Conservation (phyloP, 805 yeast genomes). For the Metschnikowia shivogae region DNA sequence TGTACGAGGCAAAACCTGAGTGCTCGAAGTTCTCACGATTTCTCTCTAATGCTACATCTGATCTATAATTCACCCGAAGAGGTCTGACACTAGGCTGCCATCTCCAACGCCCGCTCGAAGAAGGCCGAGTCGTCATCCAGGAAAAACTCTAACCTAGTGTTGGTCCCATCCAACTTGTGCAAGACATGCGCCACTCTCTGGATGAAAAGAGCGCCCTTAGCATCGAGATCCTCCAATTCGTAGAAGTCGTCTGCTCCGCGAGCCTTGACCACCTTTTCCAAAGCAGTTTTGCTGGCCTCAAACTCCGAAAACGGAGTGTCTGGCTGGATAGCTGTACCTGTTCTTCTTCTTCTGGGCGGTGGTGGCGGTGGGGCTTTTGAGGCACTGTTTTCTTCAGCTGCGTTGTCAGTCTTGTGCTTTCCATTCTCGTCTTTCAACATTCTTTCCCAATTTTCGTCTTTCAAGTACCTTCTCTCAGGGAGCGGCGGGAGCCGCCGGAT, state of each 20-base stretch:
- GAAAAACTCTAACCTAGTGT: conserved; percentile 29
- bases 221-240: conserved; percentile 36
- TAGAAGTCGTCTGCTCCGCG: conserved; percentile 22
- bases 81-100: not conserved
- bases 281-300: conserved; percentile 19
- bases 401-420: too few species aligned
- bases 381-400: not conserved
- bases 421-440: not conserved
- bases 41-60: too few species aligned
- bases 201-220: conserved; percentile 37
- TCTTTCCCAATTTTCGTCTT: not conserved
- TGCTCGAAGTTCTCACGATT: too few species aligned
- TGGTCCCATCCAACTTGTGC: conserved; percentile 26
- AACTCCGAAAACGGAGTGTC: conserved; percentile 28
- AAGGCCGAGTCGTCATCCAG: conserved; percentile 34
- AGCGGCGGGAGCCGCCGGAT: conserved; percentile 29
- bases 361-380: conserved; percentile 4
- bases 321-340: not conserved
- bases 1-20: too few species aligned
- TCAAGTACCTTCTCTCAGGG: conserved; percentile 21
- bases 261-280: conserved; percentile 24
- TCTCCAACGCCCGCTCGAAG: conserved; percentile 21
- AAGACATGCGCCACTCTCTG: conserved; percentile 28
- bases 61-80: too few species aligned
- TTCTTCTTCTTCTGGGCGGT: conserved; percentile 13